Conservation (phyloP, 768 basidiomycete species). For the Rhizopogon roseolus region DNA sequence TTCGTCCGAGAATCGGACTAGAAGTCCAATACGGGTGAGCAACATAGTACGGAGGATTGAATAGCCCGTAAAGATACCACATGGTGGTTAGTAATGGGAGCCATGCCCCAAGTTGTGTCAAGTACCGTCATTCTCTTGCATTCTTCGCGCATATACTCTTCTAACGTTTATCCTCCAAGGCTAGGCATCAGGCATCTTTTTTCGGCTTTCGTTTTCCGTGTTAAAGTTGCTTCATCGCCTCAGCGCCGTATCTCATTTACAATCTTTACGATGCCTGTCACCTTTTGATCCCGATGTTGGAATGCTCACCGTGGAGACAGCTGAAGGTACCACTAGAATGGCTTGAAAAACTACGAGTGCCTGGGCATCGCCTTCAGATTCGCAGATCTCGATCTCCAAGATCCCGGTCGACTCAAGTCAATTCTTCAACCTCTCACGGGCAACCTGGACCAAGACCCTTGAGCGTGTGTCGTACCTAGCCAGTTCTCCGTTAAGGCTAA, state of each 20-base stretch:
- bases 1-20: not conserved
- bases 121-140: not conserved
- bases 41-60: not conserved
- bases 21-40: not conserved
- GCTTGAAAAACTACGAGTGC: conserved; percentile 1
- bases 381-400: not conserved
- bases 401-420: conserved; percentile 1
- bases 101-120: not conserved
- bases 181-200: not conserved
- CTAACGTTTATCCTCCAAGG: conserved; percentile 1
- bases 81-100: not conserved
- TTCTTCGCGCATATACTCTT: not conserved
- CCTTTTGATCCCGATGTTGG: conserved; percentile 7
- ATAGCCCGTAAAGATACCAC: not conserved
- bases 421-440: not conserved
- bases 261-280: conserved; percentile 3
- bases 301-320: conserved; percentile 2
- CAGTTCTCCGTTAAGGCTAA: not conserved
- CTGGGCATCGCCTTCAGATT: conserved; percentile 9
- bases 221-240: not conserved
- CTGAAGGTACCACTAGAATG: conserved; percentile 2
- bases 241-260: not conserved
- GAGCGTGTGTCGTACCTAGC: not conserved
- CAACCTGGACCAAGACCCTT: not conserved
- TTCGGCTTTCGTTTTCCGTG: not conserved